Evolutionary conservation across 108 stramenopile species (phyloP), one percentile per base, ranked within the genome.

Genomic region (Craspedostauros australis): DNA sequence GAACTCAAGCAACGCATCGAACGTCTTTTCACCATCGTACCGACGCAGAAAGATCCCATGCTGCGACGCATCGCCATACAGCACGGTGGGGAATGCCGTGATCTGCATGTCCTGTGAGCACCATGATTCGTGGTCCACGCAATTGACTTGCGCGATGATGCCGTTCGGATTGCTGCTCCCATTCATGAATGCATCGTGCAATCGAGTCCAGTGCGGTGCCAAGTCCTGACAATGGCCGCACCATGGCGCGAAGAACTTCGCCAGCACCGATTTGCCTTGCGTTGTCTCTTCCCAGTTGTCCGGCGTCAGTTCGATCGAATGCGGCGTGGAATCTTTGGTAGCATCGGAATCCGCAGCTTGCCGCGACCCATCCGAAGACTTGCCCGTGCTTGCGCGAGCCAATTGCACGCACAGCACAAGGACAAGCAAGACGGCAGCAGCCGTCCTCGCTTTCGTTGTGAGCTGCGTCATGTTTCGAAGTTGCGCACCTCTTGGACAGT

Each of bases 231-330:
- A 84, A 57, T 89, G 84, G n/a, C 87, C 83, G 50, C 87, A 89
- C 80, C 83, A 85, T 11, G 88, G 88, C 37, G 84, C 82, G 46
- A 76, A 82, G 50, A 86, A 86, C 73, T 88, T 92, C 52, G 88
- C 54, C 46, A 88, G 82, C 18, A 87, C 77, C 8, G 72, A 72
- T 64, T 84, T 92, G 14, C 82, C 79, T 21, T n/a, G n/a, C n/a
- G n/a, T n/a, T n/a, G n/a, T n/a, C n/a, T n/a, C n/a, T n/a, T n/a
- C n/a, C n/a, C n/a, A n/a, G n/a, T n/a, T n/a, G n/a, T n/a, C n/a
- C n/a, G n/a, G n/a, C n/a, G n/a, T n/a, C n/a, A n/a, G n/a, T n/a
- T n/a, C n/a, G n/a, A n/a, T n/a, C n/a, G n/a, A n/a, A n/a, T n/a
- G n/a, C n/a, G n/a, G n/a, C n/a, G n/a, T n/a, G n/a, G n/a, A n/a